These are phyloP conservation scores for Solidago caesia DNA, from an alignment of 129 eudicot species.

Conservation along the genomic window DNA sequence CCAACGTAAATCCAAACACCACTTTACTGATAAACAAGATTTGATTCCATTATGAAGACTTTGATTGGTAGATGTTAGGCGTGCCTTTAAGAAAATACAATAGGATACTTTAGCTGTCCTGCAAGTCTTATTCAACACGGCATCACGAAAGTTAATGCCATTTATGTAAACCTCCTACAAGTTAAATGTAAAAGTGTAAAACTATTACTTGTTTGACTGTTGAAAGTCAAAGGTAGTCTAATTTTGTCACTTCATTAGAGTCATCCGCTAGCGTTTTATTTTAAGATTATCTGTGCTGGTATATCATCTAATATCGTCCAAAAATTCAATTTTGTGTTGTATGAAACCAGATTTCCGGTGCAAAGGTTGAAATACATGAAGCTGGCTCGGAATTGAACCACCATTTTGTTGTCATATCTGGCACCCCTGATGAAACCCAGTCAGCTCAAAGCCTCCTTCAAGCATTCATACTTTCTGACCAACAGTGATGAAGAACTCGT, in stretches of 20 bases:
- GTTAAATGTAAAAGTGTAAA: not conserved
- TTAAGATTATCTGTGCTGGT: not conserved
- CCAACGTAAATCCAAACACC: not conserved
- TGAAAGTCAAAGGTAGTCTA: not conserved
- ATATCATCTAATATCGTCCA: constrained; percentile 3
- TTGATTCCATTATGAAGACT: not conserved
- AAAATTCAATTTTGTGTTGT: constrained; percentile 7
- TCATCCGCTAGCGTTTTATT: not conserved
- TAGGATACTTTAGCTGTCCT: not conserved
- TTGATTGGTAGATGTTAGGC: not conserved
- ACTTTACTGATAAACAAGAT: not conserved
- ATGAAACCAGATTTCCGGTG: constrained; percentile 73
- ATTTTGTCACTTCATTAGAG: not conserved
- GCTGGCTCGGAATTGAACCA: constrained; percentile 46
- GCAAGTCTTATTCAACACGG: not conserved
- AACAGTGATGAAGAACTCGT: constrained; percentile 35
- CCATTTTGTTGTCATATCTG: constrained; percentile 58
- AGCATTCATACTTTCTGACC: constrained; percentile 66
- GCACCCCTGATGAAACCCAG: constrained; percentile 69
- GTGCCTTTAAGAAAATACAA: not conserved
- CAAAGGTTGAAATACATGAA: constrained; percentile 58
- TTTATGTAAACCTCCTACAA: not conserved
- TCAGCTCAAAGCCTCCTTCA: constrained; percentile 87
- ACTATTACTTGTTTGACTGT: not conserved
- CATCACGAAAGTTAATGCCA: not conserved